Base-by-base conservation (phyloP, 441 rosid species). In the Gossypium trilobum region DNA sequence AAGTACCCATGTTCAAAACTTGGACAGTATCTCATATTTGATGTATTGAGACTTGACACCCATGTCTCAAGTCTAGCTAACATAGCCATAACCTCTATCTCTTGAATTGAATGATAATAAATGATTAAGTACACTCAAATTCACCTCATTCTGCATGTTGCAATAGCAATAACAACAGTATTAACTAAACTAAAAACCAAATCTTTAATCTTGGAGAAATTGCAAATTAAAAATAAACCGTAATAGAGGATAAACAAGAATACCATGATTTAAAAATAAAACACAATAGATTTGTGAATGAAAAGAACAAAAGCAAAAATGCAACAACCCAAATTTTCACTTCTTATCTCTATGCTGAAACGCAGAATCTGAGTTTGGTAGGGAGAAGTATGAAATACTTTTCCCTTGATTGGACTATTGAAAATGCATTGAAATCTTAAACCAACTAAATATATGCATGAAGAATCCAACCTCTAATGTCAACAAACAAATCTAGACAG, bases 291-390 rank as follows among this genome's bases (percentile, higher is more conserved):
- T 39, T 4, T 7, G 1, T 0, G 7, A 33, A 62, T 4, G 39
- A 92, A 59, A 4, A 42, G 19, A 4, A 31, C 31, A 42, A 64
- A 64, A 64, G 68, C 2, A 3, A 0, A 16, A 63, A 16, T 61
- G 17, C 13, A 44, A 44, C 14, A 23, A 17, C 44, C 65, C 0
- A 22, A 65, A 11, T 4, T 64, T 11, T 64, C 5, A 10, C 14
- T 62, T 33, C n/a, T 63, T 20, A 46, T 20, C 29, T 55, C n/a
- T 55, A 55, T 17, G n/a, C 1, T 22, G 31, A 10, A 56, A 23
- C 33, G 2, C 19, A 22, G 11, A 13, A 44, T 16, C n/a, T 44
- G 55, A 13, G n/a, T 42, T 36, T 5, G 2, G 2, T 11, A 3
- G 10, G 55, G 25, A 65, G 46, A 5, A 65, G 8, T 1, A 65